phyloP scores from a whole-genome alignment of 192 early-diverging fungal genomes.

The Nowakowskiella sp. region DNA sequence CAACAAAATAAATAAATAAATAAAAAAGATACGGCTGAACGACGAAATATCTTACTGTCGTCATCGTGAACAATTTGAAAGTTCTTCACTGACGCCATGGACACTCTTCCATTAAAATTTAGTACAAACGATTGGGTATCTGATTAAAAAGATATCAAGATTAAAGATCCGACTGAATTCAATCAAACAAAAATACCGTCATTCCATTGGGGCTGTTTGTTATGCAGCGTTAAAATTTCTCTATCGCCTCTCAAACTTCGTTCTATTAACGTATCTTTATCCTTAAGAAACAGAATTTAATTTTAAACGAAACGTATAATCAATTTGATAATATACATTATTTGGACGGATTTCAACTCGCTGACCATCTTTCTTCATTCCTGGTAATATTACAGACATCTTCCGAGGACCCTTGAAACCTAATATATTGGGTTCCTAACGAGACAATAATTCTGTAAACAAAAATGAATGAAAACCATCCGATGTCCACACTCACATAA shows the following conservation, averaged over 20 bases:
- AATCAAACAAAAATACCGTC: slow-evolving; percentile 38
- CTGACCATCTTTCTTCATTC: slow-evolving; percentile 52
- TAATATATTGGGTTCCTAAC: slow-evolving; percentile 74
- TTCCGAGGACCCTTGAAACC: slow-evolving; percentile 87
- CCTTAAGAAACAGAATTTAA: slow-evolving; percentile 22
- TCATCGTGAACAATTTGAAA: slow-evolving; percentile 93
- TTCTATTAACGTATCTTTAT: slow-evolving; percentile 55
- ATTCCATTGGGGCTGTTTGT: slow-evolving; percentile 93
- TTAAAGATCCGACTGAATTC: background rate
- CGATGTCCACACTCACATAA: slow-evolving; percentile 58
- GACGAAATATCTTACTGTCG: slow-evolving; percentile 49
- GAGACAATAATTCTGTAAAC: background rate
- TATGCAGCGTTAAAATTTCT: slow-evolving; percentile 69
- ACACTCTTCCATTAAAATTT: slow-evolving; percentile 89
- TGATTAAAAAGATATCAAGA: slow-evolving; percentile 11
- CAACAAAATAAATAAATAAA: background rate
- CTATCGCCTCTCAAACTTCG: slow-evolving; percentile 47
- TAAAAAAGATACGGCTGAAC: background rate
- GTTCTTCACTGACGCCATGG: slow-evolving; percentile 88
- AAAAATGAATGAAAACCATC: too few species aligned
- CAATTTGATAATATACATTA: slow-evolving; percentile 28
- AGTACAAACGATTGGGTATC: slow-evolving; percentile 83
- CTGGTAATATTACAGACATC: slow-evolving; percentile 76
- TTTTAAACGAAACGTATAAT: slow-evolving; percentile 5
- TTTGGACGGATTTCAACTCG: slow-evolving; percentile 44